Percentiles rank a stretch among this genome's conserved stretches.
These are phyloP conservation scores for Phaeotremella skinneri DNA, from an alignment of 768 basidiomycete genomes.

Conservation along the genomic window DNA sequence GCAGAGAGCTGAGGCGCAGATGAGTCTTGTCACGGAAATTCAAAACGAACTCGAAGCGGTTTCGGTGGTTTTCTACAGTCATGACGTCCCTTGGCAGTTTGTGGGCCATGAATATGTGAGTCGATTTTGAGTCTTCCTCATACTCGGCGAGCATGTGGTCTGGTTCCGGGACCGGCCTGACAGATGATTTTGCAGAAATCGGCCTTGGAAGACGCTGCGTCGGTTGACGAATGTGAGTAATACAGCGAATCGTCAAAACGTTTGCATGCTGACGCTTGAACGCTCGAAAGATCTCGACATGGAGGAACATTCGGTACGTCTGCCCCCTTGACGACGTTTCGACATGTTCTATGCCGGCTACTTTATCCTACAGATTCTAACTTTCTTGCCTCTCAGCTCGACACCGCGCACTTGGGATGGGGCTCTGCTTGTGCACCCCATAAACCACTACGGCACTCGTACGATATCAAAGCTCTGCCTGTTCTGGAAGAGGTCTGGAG, in stretches of 20 bases:
- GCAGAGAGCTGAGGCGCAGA: slow-evolving; percentile 39
- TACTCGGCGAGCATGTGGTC: too few species aligned
- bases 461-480: slow-evolving; percentile 30
- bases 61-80: slow-evolving; percentile 41
- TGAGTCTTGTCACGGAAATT: slow-evolving; percentile 36
- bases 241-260: background rate
- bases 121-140: background rate
- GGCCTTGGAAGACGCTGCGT: slow-evolving; percentile 42
- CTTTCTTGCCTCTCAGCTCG: slow-evolving; percentile 24
- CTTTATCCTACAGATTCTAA: background rate
- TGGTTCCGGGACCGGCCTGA: background rate
- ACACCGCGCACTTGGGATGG: slow-evolving; percentile 46
- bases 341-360: background rate
- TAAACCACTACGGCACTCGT: slow-evolving; percentile 41
- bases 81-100: slow-evolving; percentile 49
- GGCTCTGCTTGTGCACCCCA: slow-evolving; percentile 47
- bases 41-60: slow-evolving; percentile 34
- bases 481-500: slow-evolving; percentile 30
- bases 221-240: slow-evolving; percentile 42
- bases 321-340: background rate
- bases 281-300: slow-evolving; percentile 30
- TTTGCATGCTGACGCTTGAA: slow-evolving; percentile 9
- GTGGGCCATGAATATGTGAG: slow-evolving; percentile 49
- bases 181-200: slow-evolving; percentile 26
- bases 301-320: slow-evolving; percentile 41